A percentile compares a stretch with the other conserved stretches of the same genome.
phyloP scores from a whole-genome alignment of 345 rosid genomes.

The Toxicodendron radicans region DNA sequence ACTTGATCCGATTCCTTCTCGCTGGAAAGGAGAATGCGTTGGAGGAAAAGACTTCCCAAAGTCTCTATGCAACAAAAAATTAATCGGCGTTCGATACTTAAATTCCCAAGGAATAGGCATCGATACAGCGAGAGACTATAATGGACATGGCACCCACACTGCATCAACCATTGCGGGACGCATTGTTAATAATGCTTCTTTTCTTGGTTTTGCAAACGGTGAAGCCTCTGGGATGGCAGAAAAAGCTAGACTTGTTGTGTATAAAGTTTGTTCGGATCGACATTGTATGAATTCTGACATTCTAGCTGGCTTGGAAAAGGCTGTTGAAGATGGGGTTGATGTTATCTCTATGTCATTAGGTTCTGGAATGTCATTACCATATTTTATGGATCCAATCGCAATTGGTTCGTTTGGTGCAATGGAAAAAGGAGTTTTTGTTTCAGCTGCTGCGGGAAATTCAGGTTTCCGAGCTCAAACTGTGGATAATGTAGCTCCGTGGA shows the following conservation, averaged over 20 bases:
- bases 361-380: neutral
- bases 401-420: constrained; percentile 30
- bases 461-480: neutral
- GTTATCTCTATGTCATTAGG: constrained; percentile 32
- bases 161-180: constrained; percentile 28
- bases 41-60: constrained; percentile 19
- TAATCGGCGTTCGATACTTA: constrained; percentile 27
- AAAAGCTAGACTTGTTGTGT: constrained; percentile 32
- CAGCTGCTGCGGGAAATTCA: constrained; percentile 21
- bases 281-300: constrained; percentile 14
- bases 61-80: constrained; percentile 24
- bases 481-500: constrained; percentile 29
- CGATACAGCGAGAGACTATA: constrained; percentile 18
- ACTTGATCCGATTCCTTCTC: constrained; percentile 22
- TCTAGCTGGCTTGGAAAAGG: constrained; percentile 31
- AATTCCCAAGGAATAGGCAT: neutral
- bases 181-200: constrained; percentile 1
- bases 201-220: constrained; percentile 26
- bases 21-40: constrained; percentile 31
- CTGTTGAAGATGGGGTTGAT: constrained; percentile 32
- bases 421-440: constrained; percentile 28
- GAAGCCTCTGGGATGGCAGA: constrained; percentile 33
- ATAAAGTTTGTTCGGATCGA: constrained; percentile 18
- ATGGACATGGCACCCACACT: constrained; percentile 35
- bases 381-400: constrained; percentile 12